These are phyloP conservation scores for Ophiostoma sp. DNA, from an alignment of 2,329 filamentous ascomycete genomes.

Conservation along the genomic window DNA sequence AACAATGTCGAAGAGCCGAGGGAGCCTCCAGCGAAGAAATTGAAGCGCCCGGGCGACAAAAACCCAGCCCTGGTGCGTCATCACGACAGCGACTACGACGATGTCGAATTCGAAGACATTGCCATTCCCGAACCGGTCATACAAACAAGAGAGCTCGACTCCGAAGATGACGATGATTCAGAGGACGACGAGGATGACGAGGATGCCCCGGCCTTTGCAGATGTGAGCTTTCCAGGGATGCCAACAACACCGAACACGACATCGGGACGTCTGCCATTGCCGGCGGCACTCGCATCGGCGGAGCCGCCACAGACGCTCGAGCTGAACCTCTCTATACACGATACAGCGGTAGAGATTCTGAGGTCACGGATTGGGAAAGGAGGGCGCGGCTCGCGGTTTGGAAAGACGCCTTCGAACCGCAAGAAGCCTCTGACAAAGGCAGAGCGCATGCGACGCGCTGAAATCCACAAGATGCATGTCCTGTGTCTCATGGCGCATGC, in stretches of 20 bases:
- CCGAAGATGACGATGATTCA: constrained; percentile 25
- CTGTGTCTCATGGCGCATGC: constrained; percentile 76
- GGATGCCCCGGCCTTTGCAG: constrained; percentile 12
- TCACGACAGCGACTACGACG: constrained; percentile 24
- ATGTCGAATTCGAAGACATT: constrained; percentile 28
- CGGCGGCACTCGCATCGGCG: background rate
- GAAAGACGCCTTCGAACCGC: constrained; percentile 35
- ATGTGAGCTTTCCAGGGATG: background rate
- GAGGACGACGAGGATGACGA: constrained; percentile 24
- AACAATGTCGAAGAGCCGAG: background rate
- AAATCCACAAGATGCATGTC: constrained; percentile 82
- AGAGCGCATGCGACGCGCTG: constrained; percentile 55
- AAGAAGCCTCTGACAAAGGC: constrained; percentile 50
- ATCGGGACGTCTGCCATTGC: background rate
- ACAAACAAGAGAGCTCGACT: constrained; percentile 26
- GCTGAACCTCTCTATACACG: constrained; percentile 49
- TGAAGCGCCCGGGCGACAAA: constrained; percentile 28
- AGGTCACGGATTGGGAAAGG: constrained; percentile 23
- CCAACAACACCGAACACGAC: background rate
- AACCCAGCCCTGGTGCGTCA: constrained; percentile 5
- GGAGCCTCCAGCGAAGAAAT: constrained; percentile 26
- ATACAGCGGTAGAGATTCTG: constrained; percentile 22
- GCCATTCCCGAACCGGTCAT: constrained; percentile 26
- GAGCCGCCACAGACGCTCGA: constrained; percentile 37
- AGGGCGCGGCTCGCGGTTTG: constrained; percentile 28